phyloP scores from a whole-genome alignment of 495 filamentous ascomycete genomes.

The Xylaria nigripes region DNA sequence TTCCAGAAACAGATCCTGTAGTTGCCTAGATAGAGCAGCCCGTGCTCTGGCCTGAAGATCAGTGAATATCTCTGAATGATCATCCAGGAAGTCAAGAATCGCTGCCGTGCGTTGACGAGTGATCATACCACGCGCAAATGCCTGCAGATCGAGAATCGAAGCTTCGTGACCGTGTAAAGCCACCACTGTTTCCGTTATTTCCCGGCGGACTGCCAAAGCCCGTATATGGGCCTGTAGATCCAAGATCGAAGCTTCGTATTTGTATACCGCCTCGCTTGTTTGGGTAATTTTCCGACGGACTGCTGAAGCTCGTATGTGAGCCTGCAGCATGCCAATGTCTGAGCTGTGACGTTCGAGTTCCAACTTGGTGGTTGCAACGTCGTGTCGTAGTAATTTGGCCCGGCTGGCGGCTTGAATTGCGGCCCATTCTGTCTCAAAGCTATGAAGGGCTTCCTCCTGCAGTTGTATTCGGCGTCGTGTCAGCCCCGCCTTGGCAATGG shows the following conservation, averaged over 20 bases:
- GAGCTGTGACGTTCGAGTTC: conserved; percentile 32
- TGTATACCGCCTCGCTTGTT: conserved; percentile 32
- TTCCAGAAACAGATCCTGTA: conserved; percentile 43
- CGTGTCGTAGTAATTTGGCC: conserved; percentile 38
- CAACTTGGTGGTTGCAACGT: conserved; percentile 28
- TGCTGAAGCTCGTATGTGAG: conserved; percentile 39
- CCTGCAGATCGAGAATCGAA: conserved; percentile 38
- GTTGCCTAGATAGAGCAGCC: conserved; percentile 49
- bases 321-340: conserved; percentile 26
- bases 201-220: conserved; percentile 41
- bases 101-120: conserved; percentile 38
- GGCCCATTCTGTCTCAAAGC: conserved; percentile 33
- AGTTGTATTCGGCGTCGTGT: conserved; percentile 27
- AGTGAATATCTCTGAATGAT: conserved; percentile 49
- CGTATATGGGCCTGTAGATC: conserved; percentile 33
- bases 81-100: conserved; percentile 50
- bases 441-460: conserved; percentile 35
- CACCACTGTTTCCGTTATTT: conserved; percentile 37
- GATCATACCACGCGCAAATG: conserved; percentile 46
- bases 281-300: conserved; percentile 40
- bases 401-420: conserved; percentile 43
- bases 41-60: conserved; percentile 64
- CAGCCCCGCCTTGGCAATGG: conserved; percentile 35
- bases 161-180: conserved; percentile 33
- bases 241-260: conserved; percentile 34